Evolutionary conservation across 331 rosid species (phyloP).

Genomic region (Phaseolus coccineus): DNA sequence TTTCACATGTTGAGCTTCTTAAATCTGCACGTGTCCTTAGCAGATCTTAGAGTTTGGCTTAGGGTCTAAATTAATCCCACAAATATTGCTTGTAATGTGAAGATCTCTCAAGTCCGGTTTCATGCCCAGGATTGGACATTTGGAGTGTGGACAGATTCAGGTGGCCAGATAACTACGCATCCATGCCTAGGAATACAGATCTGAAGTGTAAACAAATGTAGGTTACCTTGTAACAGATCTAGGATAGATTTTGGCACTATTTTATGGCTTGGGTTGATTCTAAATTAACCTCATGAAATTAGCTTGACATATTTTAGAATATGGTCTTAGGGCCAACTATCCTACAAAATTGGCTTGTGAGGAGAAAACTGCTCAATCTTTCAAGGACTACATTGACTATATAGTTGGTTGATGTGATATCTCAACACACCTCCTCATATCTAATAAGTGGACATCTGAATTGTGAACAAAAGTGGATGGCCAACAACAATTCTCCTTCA

Average conservation of each 20-base stretch:
- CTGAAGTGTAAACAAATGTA: background rate
- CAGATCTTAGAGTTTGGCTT: background rate
- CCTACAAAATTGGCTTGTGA: background rate
- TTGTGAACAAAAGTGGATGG: background rate
- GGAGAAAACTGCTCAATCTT: background rate
- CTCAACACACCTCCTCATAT: background rate
- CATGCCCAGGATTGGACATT: background rate
- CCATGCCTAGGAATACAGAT: background rate
- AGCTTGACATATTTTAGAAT: background rate
- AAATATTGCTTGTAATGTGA: background rate
- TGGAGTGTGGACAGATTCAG: background rate
- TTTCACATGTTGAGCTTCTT: background rate
- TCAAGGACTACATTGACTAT: background rate
- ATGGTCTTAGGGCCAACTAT: background rate
- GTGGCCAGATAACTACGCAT: background rate
- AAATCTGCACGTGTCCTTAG: slow-evolving; percentile 4
- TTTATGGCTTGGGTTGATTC: background rate
- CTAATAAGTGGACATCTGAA: background rate
- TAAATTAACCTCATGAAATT: background rate
- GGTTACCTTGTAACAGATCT: background rate
- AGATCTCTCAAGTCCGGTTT: background rate
- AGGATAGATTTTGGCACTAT: background rate
- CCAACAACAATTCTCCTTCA: background rate
- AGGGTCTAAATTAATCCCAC: background rate
- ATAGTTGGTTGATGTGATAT: background rate